These are phyloP conservation scores for Drechslera avenae DNA, from an alignment of 2,329 filamentous ascomycete genomes.

Conservation along the genomic window DNA sequence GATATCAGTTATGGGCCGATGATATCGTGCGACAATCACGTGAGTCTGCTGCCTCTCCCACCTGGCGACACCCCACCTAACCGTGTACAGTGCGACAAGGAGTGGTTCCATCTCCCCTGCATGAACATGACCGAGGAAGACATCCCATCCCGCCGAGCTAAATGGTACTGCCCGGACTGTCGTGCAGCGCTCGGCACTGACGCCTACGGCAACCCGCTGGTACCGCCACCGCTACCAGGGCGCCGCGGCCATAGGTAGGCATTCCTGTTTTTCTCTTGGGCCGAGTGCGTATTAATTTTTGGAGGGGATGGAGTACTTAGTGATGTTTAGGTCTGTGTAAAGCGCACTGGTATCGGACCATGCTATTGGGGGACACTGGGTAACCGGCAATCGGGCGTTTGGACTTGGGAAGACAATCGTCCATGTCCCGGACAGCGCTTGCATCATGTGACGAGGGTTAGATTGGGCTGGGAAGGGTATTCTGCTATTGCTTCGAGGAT, in stretches of 20 bases:
- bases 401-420: too few species aligned
- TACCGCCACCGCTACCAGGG: constrained; percentile 41
- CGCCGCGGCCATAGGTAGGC: constrained; percentile 43
- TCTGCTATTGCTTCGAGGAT: too few species aligned
- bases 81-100: constrained; percentile 68
- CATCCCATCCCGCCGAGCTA: constrained; percentile 72
- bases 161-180: constrained; percentile 86
- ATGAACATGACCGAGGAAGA: constrained; percentile 65
- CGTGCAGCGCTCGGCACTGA: constrained; percentile 36
- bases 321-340: constrained; percentile 20
- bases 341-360: not conserved
- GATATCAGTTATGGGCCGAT: constrained; percentile 81
- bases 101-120: constrained; percentile 86
- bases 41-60: constrained; percentile 41
- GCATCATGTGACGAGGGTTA: not conserved
- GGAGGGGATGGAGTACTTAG: constrained; percentile 45
- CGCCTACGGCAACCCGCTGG: constrained; percentile 41
- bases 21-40: constrained; percentile 80
- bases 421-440: too few species aligned
- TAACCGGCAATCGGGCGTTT: not conserved
- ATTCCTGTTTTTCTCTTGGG: constrained; percentile 20
- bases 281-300: constrained; percentile 36
- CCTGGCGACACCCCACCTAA: constrained; percentile 19
- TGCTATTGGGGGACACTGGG: not conserved
- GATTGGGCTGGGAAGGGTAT: not conserved